phyloP scores from a whole-genome alignment of 768 basidiomycete genomes.

The Mycena belliarum region DNA sequence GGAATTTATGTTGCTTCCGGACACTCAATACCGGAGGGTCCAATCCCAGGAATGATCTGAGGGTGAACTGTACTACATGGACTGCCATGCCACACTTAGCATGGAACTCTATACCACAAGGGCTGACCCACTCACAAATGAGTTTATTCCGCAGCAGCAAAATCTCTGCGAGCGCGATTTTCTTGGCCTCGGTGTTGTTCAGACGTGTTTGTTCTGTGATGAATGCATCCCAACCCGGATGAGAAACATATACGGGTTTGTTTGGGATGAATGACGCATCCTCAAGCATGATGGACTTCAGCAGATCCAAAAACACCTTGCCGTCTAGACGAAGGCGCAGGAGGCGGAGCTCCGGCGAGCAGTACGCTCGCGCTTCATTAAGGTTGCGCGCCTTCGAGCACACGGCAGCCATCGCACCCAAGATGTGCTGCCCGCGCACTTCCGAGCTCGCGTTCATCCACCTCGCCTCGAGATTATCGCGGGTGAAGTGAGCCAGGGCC shows the following conservation, averaged over 20 bases:
- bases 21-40: neutral
- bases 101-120: neutral
- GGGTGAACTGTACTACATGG: conserved; percentile 7
- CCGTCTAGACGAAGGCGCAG: conserved; percentile 7
- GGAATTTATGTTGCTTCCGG: neutral
- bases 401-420: conserved; percentile 2
- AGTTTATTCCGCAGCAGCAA: conserved; percentile 10
- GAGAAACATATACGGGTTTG: neutral
- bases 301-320: conserved; percentile 7
- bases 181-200: neutral
- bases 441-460: conserved; percentile 9
- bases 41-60: conserved; percentile 7
- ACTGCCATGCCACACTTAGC: no score
- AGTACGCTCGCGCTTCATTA: conserved; percentile 1
- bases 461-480: conserved; percentile 1
- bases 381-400: conserved; percentile 10
- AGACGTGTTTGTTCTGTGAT: neutral
- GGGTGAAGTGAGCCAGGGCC: conserved; percentile 4
- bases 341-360: conserved; percentile 4
- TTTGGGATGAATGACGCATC: conserved; percentile 11
- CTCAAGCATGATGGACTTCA: conserved; percentile 3
- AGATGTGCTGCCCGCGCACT: conserved; percentile 10
- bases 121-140: conserved; percentile 1
- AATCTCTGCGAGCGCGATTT: conserved; percentile 1
- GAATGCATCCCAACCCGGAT: conserved; percentile 6